Conservation (phyloP, 1,284 basidiomycete species). For the Moesziomyces parantarcticus region DNA sequence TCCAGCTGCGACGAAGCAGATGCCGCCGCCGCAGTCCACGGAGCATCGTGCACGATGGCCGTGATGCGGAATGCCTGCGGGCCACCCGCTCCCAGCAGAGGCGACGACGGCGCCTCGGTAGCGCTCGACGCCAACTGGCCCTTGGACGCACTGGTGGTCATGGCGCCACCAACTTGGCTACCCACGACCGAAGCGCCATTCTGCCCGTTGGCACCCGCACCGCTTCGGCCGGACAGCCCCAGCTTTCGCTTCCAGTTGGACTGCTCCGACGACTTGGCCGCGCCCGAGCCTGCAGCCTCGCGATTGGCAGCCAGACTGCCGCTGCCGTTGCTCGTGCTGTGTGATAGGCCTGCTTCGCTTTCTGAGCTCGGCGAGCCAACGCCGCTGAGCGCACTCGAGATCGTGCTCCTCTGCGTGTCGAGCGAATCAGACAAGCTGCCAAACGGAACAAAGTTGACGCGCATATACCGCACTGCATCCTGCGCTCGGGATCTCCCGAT, state of each 20-base stretch:
- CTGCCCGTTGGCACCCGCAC: background rate
- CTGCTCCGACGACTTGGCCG: slow-evolving; percentile 17
- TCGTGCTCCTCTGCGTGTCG: slow-evolving; percentile 1
- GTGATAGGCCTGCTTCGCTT: slow-evolving; percentile 11
- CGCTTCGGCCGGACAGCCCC: slow-evolving; percentile 16
- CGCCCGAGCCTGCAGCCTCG: slow-evolving; percentile 2
- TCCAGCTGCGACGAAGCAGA: slow-evolving; percentile 12
- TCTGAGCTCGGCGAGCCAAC: slow-evolving; percentile 11
- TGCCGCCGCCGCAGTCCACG: slow-evolving; percentile 18
- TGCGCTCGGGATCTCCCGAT: slow-evolving; percentile 15
- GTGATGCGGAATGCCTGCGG: slow-evolving; percentile 45
- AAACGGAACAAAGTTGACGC: slow-evolving; percentile 54
- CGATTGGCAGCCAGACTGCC: slow-evolving; percentile 11
- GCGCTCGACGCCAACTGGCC: background rate
- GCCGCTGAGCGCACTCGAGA: background rate
- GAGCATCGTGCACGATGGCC: slow-evolving; percentile 43
- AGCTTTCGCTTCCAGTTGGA: slow-evolving; percentile 45
- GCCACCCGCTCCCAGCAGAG: too few species aligned
- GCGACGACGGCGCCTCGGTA: background rate
- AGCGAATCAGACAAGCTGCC: slow-evolving; percentile 9
- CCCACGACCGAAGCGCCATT: background rate
- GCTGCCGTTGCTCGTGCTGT: slow-evolving; percentile 26
- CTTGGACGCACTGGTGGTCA: too few species aligned
- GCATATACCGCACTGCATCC: slow-evolving; percentile 43
- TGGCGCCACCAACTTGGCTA: too few species aligned